Percentiles rank a stretch among this genome's conserved stretches.
Evolutionary conservation across 306 rosid genomes (phyloP).

Genomic region (Luffa aegyptiaca): DNA sequence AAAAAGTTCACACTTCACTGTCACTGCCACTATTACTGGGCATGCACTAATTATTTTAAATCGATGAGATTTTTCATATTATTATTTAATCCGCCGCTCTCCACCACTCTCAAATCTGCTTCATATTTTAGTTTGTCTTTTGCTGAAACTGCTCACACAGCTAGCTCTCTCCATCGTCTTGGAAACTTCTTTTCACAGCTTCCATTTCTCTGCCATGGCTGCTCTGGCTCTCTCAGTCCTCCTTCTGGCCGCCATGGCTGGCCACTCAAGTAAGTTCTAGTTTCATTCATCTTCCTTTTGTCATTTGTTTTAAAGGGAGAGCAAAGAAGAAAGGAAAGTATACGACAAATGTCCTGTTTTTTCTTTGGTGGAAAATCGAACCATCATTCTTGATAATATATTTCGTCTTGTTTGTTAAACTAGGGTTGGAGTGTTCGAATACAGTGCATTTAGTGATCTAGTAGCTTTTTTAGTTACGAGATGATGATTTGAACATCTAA

Average conservation of each 20-base stretch:
- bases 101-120: not conserved
- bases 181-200: not conserved
- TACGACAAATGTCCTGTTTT: too few relatives aligned
- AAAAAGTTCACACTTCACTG: not conserved
- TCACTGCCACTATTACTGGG: not conserved
- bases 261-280: conserved; percentile 42
- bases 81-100: not conserved
- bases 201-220: conserved; percentile 31
- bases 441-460: too few relatives aligned
- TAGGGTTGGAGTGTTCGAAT: too few relatives aligned
- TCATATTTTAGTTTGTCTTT: not conserved
- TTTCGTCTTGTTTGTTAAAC: too few relatives aligned
- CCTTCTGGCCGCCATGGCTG: conserved; percentile 40
- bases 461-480: too few relatives aligned
- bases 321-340: too few relatives aligned
- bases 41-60: not conserved
- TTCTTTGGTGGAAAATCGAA: too few relatives aligned
- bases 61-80: too few relatives aligned
- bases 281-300: not conserved
- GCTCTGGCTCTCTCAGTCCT: conserved; percentile 33
- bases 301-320: too few relatives aligned
- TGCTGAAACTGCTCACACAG: not conserved
- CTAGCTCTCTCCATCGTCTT: conserved; percentile 1
- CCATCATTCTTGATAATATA: too few relatives aligned
- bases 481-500: too few relatives aligned